phyloP scores from a whole-genome alignment of 495 filamentous ascomycete species.

The Cercophora sp. region DNA sequence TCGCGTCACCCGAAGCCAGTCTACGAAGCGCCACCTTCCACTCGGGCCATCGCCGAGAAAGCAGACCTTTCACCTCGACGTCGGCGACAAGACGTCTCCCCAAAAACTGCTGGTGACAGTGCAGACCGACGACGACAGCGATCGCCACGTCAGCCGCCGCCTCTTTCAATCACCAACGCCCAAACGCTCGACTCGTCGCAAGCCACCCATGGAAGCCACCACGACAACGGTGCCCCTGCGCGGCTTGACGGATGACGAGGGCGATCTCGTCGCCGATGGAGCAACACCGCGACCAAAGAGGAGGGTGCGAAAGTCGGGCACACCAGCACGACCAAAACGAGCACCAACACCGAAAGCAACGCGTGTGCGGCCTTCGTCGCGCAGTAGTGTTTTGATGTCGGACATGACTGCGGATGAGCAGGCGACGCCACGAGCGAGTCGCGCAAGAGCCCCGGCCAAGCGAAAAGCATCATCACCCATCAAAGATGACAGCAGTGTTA shows the following conservation, averaged over 20 bases:
- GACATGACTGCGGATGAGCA: constrained; percentile 17
- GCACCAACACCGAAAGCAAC: background rate
- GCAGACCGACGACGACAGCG: constrained; percentile 38
- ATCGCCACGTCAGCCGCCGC: constrained; percentile 31
- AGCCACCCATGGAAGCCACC: constrained; percentile 24
- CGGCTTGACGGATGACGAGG: constrained; percentile 42
- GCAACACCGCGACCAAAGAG: constrained; percentile 39
- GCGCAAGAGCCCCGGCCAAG: constrained; percentile 25
- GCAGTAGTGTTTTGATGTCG: constrained; percentile 16
- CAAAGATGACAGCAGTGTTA: constrained; percentile 19
- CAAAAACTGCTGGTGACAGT: constrained; percentile 52
- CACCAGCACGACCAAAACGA: constrained; percentile 24
- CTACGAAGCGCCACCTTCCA: constrained; percentile 25
- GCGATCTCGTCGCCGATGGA: constrained; percentile 22
- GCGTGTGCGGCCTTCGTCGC: background rate
- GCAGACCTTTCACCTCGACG: constrained; percentile 51
- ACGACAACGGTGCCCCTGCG: constrained; percentile 49
- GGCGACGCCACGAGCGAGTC: constrained; percentile 19
- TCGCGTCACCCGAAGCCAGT: constrained; percentile 27
- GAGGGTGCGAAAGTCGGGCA: constrained; percentile 36
- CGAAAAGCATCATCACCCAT: constrained; percentile 23
- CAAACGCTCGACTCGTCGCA: constrained; percentile 16
- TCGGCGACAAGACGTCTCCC: constrained; percentile 44
- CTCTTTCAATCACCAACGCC: constrained; percentile 40
- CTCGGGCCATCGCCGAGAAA: constrained; percentile 44